These are phyloP conservation scores for Hypoxylon intermedium DNA, from an alignment of 495 filamentous ascomycete species.

Conservation along the genomic window DNA sequence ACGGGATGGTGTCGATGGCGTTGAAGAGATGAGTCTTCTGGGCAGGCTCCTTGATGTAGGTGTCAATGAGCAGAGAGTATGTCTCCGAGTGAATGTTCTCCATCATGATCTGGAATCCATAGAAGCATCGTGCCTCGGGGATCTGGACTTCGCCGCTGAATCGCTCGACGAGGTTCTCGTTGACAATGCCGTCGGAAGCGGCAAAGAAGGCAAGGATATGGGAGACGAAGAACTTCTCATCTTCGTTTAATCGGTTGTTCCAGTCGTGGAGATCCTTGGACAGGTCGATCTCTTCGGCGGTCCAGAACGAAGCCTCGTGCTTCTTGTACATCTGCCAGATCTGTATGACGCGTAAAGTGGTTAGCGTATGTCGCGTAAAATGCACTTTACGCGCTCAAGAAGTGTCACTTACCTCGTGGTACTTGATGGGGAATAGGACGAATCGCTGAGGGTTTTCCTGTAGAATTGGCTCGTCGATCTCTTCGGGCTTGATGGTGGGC, in stretches of 20 bases:
- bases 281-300: constrained; percentile 97
- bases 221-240: constrained; percentile 97
- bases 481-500: constrained; percentile 69
- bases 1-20: constrained; percentile 97
- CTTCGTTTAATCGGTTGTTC: constrained; percentile 95
- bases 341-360: constrained; percentile 65
- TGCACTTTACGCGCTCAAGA: constrained; percentile 43
- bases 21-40: constrained; percentile 97
- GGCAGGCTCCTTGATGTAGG: constrained; percentile 98
- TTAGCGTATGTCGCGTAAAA: constrained; percentile 53
- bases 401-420: constrained; percentile 88
- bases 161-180: constrained; percentile 98
- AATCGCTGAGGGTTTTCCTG: constrained; percentile 97
- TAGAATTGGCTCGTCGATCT: constrained; percentile 87
- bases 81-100: constrained; percentile 99
- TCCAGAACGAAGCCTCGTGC: constrained; percentile 99
- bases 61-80: constrained; percentile 98
- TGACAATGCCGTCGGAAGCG: constrained; percentile 99
- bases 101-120: constrained; percentile 99
- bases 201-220: constrained; percentile 99
- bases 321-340: constrained; percentile 99
- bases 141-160: constrained; percentile 98
- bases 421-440: constrained; percentile 98
- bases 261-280: constrained; percentile 99
- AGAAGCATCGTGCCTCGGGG: constrained; percentile 98